Evolutionary conservation across 805 yeast species (phyloP).

Genomic region (Nakazawaea ernobii): DNA sequence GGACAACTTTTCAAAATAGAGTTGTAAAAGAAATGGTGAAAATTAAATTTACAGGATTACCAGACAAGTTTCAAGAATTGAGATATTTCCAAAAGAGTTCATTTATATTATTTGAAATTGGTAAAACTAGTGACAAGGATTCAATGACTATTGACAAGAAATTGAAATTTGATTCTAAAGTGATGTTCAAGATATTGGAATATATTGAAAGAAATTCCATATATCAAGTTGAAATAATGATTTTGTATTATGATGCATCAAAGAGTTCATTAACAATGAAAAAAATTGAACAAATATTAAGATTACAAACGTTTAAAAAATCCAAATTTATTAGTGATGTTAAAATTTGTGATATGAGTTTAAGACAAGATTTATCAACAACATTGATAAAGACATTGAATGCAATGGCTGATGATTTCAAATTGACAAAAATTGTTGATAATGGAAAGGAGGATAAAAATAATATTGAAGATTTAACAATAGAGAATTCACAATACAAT

Average conservation of each 20-base stretch:
- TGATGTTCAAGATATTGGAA: slow-evolving; percentile 17
- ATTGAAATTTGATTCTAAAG: slow-evolving; percentile 14
- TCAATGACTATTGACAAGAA: not conserved
- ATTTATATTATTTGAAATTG: slow-evolving; percentile 48
- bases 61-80: slow-evolving; percentile 30
- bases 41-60: slow-evolving; percentile 35
- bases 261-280: not conserved
- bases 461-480: not conserved
- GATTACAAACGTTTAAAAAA: not conserved
- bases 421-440: not conserved
- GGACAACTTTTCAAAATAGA: slow-evolving; percentile 22
- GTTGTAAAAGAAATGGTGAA: slow-evolving; percentile 23
- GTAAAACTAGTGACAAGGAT: slow-evolving; percentile 25
- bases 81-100: slow-evolving; percentile 33
- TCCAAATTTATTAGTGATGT: not conserved
- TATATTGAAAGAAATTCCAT: slow-evolving; percentile 15
- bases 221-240: slow-evolving; percentile 12
- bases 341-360: not conserved
- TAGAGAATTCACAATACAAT: too few species aligned
- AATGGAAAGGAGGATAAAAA: not conserved
- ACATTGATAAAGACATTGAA: not conserved
- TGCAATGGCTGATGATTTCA: not conserved
- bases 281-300: not conserved
- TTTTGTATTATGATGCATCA: slow-evolving; percentile 10
- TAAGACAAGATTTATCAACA: not conserved